Evolutionary conservation across 352 stramenopile genomes (phyloP).

Genomic region (Pelagophyceae sp.): DNA sequence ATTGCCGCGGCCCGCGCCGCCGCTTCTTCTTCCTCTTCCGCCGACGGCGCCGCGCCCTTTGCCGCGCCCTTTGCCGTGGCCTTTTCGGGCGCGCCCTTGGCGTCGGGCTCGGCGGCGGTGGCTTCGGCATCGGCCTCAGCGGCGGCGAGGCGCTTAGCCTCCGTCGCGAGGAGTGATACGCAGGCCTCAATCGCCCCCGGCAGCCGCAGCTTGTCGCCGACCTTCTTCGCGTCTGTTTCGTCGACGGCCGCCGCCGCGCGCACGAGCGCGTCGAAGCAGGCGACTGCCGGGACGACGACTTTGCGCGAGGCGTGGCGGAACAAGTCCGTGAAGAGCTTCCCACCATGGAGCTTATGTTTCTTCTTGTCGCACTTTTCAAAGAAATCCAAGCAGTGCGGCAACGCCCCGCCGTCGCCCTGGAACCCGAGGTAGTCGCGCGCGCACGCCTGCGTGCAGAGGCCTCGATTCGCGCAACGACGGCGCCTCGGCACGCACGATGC

Average conservation of each 20-base stretch:
- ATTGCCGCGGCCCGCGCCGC: no score
- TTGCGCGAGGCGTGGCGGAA: background rate
- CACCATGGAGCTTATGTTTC: background rate
- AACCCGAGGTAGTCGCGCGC: background rate
- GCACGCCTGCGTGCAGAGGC: background rate
- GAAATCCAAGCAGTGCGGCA: background rate
- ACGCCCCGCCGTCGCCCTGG: background rate
- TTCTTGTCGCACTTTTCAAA: background rate
- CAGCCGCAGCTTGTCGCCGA: background rate
- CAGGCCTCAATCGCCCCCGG: background rate
- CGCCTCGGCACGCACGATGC: background rate
- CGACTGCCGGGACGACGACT: background rate
- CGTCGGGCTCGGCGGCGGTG: no score
- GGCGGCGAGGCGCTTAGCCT: no score
- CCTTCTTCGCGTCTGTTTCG: background rate
- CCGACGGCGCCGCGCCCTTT: background rate
- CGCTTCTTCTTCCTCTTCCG: background rate
- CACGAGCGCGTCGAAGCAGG: background rate
- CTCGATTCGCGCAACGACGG: background rate
- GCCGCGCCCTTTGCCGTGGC: background rate
- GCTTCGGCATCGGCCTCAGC: no score
- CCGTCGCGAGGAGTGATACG: background rate
- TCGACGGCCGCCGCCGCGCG: background rate
- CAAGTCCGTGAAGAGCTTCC: conserved; percentile 3
- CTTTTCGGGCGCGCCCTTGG: background rate